Base-by-base conservation (phyloP, 148 eudicot species). In the Diospyros lotus region DNA sequence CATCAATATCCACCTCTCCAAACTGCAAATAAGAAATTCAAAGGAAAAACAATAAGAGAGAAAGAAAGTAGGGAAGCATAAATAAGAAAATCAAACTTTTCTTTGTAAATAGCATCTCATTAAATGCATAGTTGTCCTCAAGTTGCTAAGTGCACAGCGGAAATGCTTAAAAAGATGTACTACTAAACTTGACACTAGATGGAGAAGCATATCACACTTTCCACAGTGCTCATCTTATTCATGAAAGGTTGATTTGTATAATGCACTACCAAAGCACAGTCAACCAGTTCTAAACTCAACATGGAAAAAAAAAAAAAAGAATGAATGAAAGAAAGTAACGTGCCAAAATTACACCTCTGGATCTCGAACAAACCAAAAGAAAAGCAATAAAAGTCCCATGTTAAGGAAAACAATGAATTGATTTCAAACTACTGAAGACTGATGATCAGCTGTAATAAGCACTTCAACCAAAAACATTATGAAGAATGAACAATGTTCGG, bases 1-100 rank as follows among this genome's bases (percentile, higher is more conserved):
- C 88, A 87, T 94, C 97, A 73, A 94, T 94, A 83, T 91, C 98
- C 73, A 91, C 93, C 87, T 90, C 97, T 68, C 98, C 97, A 82
- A 88, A 94, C 98, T 94, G 87, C 89, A 85, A 68, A 18, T 28
- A 28, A 11, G 59, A 61, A 79, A 2, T 63, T 39, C 38, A 4
- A 43, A n/a, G 64, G 18, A n/a, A 45, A 9, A 75, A 15, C 10
- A 43, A 41, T 48, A 40, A 38, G 13, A 17, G 54, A 12, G 28
- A 50, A 64, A 53, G 40, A 41, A 63, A 62, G 14, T n/a, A 17
- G 6, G 43, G 67, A 67, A 68, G 58, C 15, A 46, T 42, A 28
- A 59, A 69, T 46, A 68, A 17, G 52, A 38, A 6, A 71, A 48
- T 46, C 40, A 5, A 51, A 13, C 3, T 1, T n/a, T 18, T 69